A percentile compares a stretch with the other conserved stretches of the same genome.
These are phyloP conservation scores for Acanthamoeba triangularis DNA, from an alignment of 208 protist species.

Conservation along the genomic window DNA sequence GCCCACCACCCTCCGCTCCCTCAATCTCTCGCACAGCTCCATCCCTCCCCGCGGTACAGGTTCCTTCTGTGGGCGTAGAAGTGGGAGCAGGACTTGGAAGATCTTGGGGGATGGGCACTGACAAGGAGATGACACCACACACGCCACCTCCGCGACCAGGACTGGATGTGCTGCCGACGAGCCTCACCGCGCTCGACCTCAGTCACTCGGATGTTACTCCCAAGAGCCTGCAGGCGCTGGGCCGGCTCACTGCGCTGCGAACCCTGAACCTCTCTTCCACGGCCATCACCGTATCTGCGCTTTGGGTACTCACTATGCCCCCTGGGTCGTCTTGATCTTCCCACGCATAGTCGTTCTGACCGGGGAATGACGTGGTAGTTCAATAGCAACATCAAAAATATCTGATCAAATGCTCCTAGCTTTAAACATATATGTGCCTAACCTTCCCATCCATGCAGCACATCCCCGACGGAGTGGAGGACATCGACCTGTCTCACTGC, in stretches of 20 bases:
- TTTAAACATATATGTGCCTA: neutral
- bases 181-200: neutral
- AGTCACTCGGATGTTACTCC: neutral
- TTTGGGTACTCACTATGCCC: neutral
- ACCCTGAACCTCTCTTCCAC: neutral
- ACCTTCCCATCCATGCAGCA: neutral
- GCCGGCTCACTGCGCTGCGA: neutral
- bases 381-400: too few relatives aligned
- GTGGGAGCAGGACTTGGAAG: too few relatives aligned
- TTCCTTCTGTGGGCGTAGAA: too few relatives aligned
- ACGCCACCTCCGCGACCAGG: too few relatives aligned
- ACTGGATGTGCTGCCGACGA: too few relatives aligned
- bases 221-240: neutral
- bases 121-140: too few relatives aligned
- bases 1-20: too few relatives aligned
- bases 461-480: neutral
- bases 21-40: too few relatives aligned
- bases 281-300: neutral
- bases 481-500: neutral
- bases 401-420: neutral
- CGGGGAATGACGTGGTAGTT: neutral
- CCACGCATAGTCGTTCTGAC: too few relatives aligned
- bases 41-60: too few relatives aligned
- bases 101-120: too few relatives aligned
- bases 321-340: neutral